These are phyloP conservation scores for Corynespora cassiicola DNA, from an alignment of 2,329 filamentous ascomycete genomes.

Conservation along the genomic window DNA sequence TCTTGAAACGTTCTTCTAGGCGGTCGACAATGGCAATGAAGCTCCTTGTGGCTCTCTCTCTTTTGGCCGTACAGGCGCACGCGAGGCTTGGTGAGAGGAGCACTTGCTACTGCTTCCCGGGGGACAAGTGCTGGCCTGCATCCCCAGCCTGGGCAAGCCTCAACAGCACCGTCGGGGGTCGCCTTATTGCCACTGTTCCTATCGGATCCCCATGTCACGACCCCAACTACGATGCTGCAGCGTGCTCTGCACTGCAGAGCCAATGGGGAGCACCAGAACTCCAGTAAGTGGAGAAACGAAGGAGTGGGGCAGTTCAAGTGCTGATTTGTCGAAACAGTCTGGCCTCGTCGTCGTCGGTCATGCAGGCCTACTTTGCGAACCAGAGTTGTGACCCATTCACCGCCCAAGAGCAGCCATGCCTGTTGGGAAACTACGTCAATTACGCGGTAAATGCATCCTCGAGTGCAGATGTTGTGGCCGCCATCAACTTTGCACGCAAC, in stretches of 20 bases:
- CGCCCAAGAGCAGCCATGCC: conserved; percentile 14
- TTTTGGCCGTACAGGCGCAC: conserved; percentile 4
- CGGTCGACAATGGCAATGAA: too few relatives aligned
- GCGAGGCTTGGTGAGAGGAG: too few relatives aligned
- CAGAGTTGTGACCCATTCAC: conserved; percentile 23
- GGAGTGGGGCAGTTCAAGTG: conserved; percentile 9
- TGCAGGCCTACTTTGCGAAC: conserved; percentile 22
- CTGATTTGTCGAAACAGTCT: conserved; percentile 11
- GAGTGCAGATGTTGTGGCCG: conserved; percentile 14
- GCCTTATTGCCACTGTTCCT: conserved; percentile 47
- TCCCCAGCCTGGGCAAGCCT: conserved; percentile 39
- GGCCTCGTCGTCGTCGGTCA: conserved; percentile 18
- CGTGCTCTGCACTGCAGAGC: conserved; percentile 24
- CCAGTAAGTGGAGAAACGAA: conserved; percentile 25
- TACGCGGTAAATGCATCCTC: conserved; percentile 45
- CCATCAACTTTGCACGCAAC: conserved; percentile 13
- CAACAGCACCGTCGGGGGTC: conserved; percentile 46
- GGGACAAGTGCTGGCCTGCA: conserved; percentile 45
- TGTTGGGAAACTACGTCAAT: conserved; percentile 33
- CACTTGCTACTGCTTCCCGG: conserved; percentile 27
- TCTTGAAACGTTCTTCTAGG: too few relatives aligned
- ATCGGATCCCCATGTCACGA: conserved; percentile 47
- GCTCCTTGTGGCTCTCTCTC: conserved; percentile 7
- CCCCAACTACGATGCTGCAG: conserved; percentile 20
- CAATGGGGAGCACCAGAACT: conserved; percentile 14